Evolutionary conservation across 306 rosid species (phyloP), one percentile per base, ranked within the genome.

Genomic region (Rosa persica): DNA sequence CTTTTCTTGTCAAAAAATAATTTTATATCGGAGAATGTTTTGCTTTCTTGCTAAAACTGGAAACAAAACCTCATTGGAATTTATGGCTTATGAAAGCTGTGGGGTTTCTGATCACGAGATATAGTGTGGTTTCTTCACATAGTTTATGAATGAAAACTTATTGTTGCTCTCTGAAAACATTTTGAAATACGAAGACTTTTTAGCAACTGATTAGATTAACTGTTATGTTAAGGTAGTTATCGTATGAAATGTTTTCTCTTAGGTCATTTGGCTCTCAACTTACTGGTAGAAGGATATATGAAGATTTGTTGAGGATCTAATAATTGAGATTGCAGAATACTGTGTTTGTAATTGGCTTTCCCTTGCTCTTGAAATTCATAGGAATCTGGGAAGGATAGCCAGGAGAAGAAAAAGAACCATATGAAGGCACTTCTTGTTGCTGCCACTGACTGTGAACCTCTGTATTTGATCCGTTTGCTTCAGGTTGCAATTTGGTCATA

Each of bases 331-430:
- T 22, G 17, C 23, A 8, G 4, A 5, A 12, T 60, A 25, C 46
- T 73, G 12, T 51, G 67, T 67, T 67, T 40, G 25, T 66, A 73
- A 55, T 49, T 47, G 17, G 39, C 71, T 52, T 75, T 5, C 58
- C 73, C 39, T 60, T 58, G 52, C 44, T 69, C 48, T 72, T 74
- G 71, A 82, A 88, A 74, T 13, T 68, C 52, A 6, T 81, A 93
- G 99, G 99, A 93, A 89, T 88, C 98, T 85, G 98, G 99, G 73
- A 93, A 89, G 87, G 97, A 91, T 70, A 93, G 99, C 83, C 98
- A 87, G 81, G 96, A 95, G 85, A 95, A 90, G 89, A 90, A 95
- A 89, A 95, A 89, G 82, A 89, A 89, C 84, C 96, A 82, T 79
- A 89, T 95, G 73, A 89, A 91, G 91, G 85, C 90, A 77, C 94